Base-by-base conservation (phyloP, 257 asterid species). In the Coffea eugenioides region DNA sequence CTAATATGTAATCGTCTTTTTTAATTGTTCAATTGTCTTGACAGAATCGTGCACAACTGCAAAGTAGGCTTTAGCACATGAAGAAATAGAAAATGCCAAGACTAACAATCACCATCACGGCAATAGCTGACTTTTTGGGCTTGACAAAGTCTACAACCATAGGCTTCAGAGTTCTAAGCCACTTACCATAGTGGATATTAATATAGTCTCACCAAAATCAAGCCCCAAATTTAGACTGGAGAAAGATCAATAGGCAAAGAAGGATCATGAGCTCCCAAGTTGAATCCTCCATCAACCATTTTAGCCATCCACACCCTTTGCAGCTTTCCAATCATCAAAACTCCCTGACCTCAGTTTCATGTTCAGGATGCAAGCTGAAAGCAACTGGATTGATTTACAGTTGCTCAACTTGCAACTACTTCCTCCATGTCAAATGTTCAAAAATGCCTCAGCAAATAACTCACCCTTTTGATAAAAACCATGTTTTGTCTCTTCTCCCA, bases 261-360 rank as follows among this genome's bases (percentile, higher is more conserved):
- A 34, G 3, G 2, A 15, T 6, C 34, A 79, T 72, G 82, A 48
- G 12, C 46, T 66, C 75, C 72, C 52, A 75, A 69, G 73, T 57
- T 8, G 52, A 80, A 25, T 39, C 61, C 0, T 56, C 81, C 21
- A 54, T 83, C 27, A 83, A 66, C 77, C 95, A 91, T 73, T 91
- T 90, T 88, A 90, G 92, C 64, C 94, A 90, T 71, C 90, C 90
- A 8, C 94, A 90, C 78, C 89, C 90, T 7, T n/a, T 90, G 34
- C 83, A 84, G 0, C 85, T 86, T 82, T n/a, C 73, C 18, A 79
- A 83, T 15, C 8, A 25, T 46, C 80, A 70, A 69, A 54, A 15
- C 61, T 54, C 61, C 61, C 61, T 54, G 23, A 10, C 21, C 83
- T 31, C 81, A 70, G 4, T 81, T 45, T 59, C 54, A 0, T 90